Evolutionary conservation across 108 stramenopile genomes (phyloP), one percentile per base, ranked within the genome.

Genomic region (Thalassiosira profunda): DNA sequence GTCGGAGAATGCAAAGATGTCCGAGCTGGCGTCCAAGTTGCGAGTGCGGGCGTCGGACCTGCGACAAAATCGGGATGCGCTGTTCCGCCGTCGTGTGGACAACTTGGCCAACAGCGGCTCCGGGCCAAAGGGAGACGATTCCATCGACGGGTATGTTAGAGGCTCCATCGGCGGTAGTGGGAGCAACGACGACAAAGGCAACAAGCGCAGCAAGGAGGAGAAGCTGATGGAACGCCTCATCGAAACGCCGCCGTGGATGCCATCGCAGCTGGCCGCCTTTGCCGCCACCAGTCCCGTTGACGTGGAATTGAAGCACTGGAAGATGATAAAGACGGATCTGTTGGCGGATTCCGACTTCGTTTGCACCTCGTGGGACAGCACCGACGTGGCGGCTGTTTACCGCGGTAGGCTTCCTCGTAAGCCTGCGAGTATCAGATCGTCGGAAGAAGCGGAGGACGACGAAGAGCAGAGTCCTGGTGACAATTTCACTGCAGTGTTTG

Each of bases 201-300:
- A 60, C 30, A 37, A 57, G 8, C 9, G 34, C n/a, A 36, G 48
- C 44, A 71, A 44, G 23, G 23, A 46, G 6, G 40, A 65, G 44
- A 34, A 35, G 26, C 34, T 58, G 40, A 77, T 81, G 63, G 72
- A 81, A 33, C 43, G 70, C 23, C 52, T 86, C 1, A 45, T 78
- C n/a, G 63, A 84, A 40, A 70, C 86, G 21, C 88, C 91, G 5
- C 9, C 72, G 30, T 93, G 91, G 91, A 43, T 93, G 2, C 91
- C 88, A 20, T 58, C 73, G 5, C 59, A 84, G 0, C 57, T 89
- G 20, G 56, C 87, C 31, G 75, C 81, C 5, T 93, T 80, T 58
- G 63, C 85, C 6, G 57, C 76, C 1, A 51, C 74, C 12, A 56
- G 70, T 54, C 60, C 64, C 0, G 43, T 62, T n/a, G 79, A 66